Evolutionary conservation across 225 moss, liverwort and hornwort species (phyloP), one percentile per base, ranked within the genome.

Genomic region (Ulota crispa): DNA sequence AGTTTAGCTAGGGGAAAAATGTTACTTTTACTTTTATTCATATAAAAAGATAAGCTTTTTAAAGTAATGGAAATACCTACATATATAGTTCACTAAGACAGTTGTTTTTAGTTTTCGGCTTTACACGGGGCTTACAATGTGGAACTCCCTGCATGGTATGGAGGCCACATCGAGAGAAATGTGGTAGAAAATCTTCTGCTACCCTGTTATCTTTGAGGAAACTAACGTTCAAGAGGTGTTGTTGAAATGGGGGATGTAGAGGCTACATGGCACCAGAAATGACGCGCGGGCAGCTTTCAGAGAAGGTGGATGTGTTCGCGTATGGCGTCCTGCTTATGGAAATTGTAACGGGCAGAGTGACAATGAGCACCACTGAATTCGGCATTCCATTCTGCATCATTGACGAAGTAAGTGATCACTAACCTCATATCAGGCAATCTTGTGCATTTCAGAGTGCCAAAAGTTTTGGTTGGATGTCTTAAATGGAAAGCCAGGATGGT

Each of bases 191-290:
- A 5, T 39, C 9, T 28, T 65, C 37, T 32, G 54, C 31, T 64
- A 12, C 11, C 55, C 31, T 81, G 14, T 47, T 43, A 65, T n/a
- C 43, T 70, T 73, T 41, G 70, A 71, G 47, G 66, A 69, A 57
- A 50, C 39, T 81, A 70, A 84, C 76, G 9, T 64, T 21, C 26
- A 57, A 55, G n/a, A 7, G 18, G 76, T 64, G 73, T 77, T 65
- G 57, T 71, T 83, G 67, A 24, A 64, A 83, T 83, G 72, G 83
- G 71, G 83, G 61, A 43, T 88, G 24, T 24, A 91, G 88, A 55
- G 88, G 90, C 60, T 91, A 91, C 67, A 84, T 91, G 82, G 90
- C 90, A 39, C 88, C 88, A 3, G 90, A 91, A 78, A 86, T 86
- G 77, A 84, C 83, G 21, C 82, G 86, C 26, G 90, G 90, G 28